Percentiles rank a stretch among this genome's conserved stretches.
phyloP scores from a whole-genome alignment of 2,329 filamentous ascomycete species.

The Pseudogymnoascus sp. region DNA sequence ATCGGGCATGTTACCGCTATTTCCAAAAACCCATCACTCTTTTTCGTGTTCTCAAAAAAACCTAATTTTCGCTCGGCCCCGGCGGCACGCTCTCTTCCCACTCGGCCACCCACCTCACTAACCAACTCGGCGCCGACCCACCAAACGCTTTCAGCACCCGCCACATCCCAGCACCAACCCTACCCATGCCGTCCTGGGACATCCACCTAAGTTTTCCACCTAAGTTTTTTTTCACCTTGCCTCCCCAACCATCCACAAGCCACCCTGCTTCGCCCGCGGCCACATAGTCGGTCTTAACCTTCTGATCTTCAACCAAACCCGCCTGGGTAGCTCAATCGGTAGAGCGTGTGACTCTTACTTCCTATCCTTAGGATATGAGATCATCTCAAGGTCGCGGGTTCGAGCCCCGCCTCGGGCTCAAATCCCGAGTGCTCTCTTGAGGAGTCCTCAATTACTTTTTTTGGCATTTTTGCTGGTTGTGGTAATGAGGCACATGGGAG shows the following conservation, averaged over 20 bases:
- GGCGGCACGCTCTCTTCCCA: neutral
- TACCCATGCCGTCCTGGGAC: neutral
- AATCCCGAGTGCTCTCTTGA: constrained; percentile 2
- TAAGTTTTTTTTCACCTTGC: neutral
- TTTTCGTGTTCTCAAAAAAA: constrained; percentile 4
- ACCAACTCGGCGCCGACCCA: neutral
- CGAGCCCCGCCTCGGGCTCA: constrained; percentile 10
- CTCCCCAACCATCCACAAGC: neutral
- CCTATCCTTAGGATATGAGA: constrained; percentile 1
- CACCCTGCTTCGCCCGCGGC: neutral
- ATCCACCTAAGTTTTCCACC: neutral
- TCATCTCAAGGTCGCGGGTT: constrained; percentile 11
- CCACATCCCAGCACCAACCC: constrained; percentile 5
- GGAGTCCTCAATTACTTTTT: neutral
- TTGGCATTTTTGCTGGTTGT: neutral
- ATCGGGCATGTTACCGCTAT: neutral
- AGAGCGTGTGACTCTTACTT: constrained; percentile 65
- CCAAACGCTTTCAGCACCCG: neutral
- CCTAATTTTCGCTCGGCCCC: neutral
- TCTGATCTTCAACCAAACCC: constrained; percentile 9
- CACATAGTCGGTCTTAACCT: neutral
- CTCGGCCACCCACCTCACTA: constrained; percentile 5
- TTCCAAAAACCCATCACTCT: neutral
- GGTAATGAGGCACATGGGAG: constrained; percentile 1
- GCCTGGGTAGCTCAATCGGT: constrained; percentile 56